These are phyloP conservation scores for Gossypium bickii DNA, from an alignment of 345 rosid genomes.

Conservation along the genomic window DNA sequence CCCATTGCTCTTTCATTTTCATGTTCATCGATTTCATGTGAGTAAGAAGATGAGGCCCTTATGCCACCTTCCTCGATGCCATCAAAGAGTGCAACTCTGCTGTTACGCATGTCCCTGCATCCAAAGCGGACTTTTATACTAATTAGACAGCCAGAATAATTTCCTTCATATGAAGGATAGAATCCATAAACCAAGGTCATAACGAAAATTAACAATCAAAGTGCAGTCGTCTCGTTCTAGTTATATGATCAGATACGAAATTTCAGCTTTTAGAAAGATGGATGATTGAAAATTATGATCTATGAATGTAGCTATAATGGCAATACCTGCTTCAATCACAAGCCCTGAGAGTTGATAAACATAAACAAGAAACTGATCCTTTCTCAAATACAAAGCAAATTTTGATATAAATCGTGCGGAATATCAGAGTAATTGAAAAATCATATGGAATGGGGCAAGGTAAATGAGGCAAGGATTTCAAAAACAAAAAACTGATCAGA, in stretches of 20 bases:
- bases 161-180: not conserved
- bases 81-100: slow-evolving; percentile 73
- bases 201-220: not conserved
- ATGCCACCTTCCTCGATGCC: slow-evolving; percentile 98
- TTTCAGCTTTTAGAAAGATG: not conserved
- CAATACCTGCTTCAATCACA: not conserved
- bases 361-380: not conserved
- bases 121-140: not conserved
- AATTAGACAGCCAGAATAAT: slow-evolving; percentile 9
- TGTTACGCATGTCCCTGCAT: slow-evolving; percentile 66
- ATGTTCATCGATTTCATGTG: slow-evolving; percentile 87
- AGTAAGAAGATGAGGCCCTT: slow-evolving; percentile 75
- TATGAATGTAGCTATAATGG: not conserved
- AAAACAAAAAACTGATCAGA: not conserved
- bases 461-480: not conserved
- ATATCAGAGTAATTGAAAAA: not conserved
- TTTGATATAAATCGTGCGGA: not conserved
- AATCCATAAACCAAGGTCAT: not conserved
- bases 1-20: slow-evolving; percentile 90
- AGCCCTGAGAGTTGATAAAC: not conserved
- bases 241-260: not conserved
- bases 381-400: not conserved
- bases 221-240: not conserved
- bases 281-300: not conserved
- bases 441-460: not conserved